Percentiles rank a stretch among this genome's conserved stretches.
phyloP scores from a whole-genome alignment of 2,329 filamentous ascomycete genomes.

The Fusarium stilboides region DNA sequence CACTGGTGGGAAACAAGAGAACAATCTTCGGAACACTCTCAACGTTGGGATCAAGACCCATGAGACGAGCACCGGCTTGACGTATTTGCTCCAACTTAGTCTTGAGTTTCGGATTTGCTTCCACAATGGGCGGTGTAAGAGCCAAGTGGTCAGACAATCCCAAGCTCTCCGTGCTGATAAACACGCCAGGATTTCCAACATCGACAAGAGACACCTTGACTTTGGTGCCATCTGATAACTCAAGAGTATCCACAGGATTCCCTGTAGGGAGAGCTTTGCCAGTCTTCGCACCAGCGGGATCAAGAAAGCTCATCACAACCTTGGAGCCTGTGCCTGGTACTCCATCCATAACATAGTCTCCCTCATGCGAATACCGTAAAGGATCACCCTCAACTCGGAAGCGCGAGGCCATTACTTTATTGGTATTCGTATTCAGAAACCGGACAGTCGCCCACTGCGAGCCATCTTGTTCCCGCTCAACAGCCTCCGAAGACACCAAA shows the following conservation, averaged over 20 bases:
- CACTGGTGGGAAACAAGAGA: slow-evolving; percentile 58
- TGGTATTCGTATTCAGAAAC: slow-evolving; percentile 81
- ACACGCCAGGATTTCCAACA: slow-evolving; percentile 75
- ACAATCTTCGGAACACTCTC: slow-evolving; percentile 75
- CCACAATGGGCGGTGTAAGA: slow-evolving; percentile 69
- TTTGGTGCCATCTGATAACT: slow-evolving; percentile 53
- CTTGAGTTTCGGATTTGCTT: slow-evolving; percentile 61
- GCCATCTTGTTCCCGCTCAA: slow-evolving; percentile 44
- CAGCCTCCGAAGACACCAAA: slow-evolving; percentile 38
- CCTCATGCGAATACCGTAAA: slow-evolving; percentile 53
- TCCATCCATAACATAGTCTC: slow-evolving; percentile 75
- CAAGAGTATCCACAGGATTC: slow-evolving; percentile 65
- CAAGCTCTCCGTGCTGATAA: slow-evolving; percentile 70
- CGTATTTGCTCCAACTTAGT: slow-evolving; percentile 69
- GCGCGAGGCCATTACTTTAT: slow-evolving; percentile 72
- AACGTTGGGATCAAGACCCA: slow-evolving; percentile 68
- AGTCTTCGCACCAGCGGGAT: slow-evolving; percentile 75
- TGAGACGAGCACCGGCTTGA: slow-evolving; percentile 68
- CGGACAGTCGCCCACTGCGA: slow-evolving; percentile 64
- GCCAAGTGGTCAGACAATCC: slow-evolving; percentile 61
- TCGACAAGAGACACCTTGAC: slow-evolving; percentile 72
- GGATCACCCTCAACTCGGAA: slow-evolving; percentile 66
- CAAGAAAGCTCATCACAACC: slow-evolving; percentile 73
- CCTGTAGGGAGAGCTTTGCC: slow-evolving; percentile 68
- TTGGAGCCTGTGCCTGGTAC: slow-evolving; percentile 71